Conservation (phyloP, 192 early-diverging fungal genomes). For the Oehlia diaphana region DNA sequence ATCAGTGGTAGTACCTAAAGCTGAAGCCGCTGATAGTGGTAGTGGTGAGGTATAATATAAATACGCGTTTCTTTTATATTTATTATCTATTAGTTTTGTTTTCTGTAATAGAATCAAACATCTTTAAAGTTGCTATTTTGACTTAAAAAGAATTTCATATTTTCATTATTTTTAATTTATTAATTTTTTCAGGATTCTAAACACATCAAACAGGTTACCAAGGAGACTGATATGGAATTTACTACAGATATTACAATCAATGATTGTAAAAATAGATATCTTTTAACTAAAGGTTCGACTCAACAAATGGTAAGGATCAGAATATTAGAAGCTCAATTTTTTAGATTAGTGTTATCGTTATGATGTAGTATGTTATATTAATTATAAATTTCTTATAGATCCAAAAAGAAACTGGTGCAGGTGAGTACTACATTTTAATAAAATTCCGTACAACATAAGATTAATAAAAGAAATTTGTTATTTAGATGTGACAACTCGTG, state of each 20-base stretch:
- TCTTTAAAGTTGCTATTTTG: too few species aligned
- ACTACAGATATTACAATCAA: conserved; percentile 76
- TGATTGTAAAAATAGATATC: conserved; percentile 75
- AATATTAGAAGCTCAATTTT: neutral
- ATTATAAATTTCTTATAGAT: conserved; percentile 39
- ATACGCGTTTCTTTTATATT: neutral
- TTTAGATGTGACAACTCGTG: conserved; percentile 74
- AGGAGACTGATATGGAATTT: conserved; percentile 52
- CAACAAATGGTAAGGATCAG: conserved; percentile 54
- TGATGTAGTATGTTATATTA: neutral
- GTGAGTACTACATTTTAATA: conserved; percentile 30
- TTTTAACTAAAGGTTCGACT: conserved; percentile 74
- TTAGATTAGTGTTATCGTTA: neutral
- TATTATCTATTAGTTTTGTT: too few species aligned
- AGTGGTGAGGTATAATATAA: neutral
- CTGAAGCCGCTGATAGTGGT: neutral
- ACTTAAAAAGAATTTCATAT: neutral
- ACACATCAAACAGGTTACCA: conserved; percentile 10
- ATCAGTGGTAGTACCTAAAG: conserved; percentile 4
- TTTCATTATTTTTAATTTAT: neutral
- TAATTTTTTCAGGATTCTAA: neutral
- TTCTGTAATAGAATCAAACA: too few species aligned
- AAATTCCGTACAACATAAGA: neutral
- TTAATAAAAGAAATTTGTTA: neutral
- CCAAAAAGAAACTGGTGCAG: conserved; percentile 75